Conservation (phyloP, 768 basidiomycete species). For the Psilocybe azurescens region DNA sequence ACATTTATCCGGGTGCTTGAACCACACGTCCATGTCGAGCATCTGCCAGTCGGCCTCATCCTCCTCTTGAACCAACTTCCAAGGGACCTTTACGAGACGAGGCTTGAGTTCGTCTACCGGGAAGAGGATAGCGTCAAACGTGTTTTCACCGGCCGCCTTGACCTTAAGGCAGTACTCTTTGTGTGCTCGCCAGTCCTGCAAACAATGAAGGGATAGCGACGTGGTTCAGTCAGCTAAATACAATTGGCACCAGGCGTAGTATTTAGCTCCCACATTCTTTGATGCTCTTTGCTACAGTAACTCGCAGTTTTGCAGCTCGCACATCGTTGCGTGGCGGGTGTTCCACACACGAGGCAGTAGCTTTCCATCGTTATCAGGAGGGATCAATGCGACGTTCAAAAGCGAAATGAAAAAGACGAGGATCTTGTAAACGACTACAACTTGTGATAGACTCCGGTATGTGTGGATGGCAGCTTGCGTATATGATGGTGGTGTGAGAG, state of each 20-base stretch:
- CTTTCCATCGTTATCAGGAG: too few species aligned
- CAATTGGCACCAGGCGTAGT: background rate
- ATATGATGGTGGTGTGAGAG: too few species aligned
- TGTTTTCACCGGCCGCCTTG: background rate
- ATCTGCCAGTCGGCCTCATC: background rate
- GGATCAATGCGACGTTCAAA: too few species aligned
- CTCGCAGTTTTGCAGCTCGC: slow-evolving; percentile 6
- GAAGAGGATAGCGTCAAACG: slow-evolving; percentile 10
- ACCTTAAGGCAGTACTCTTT: slow-evolving; percentile 10
- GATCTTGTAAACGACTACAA: too few species aligned
- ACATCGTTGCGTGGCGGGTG: slow-evolving; percentile 4
- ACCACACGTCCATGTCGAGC: slow-evolving; percentile 1
- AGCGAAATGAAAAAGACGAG: too few species aligned
- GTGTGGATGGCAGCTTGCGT: too few species aligned
- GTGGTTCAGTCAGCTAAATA: background rate
- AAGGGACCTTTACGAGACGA: slow-evolving; percentile 9
- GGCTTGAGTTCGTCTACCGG: slow-evolving; percentile 5
- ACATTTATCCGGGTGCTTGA: background rate
- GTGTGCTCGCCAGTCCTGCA: slow-evolving; percentile 10
- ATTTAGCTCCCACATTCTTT: background rate
- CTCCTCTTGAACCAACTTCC: background rate
- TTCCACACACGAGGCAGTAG: slow-evolving; percentile 4
- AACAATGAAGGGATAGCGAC: background rate
- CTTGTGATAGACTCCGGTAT: too few species aligned
- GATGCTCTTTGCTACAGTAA: slow-evolving; percentile 11